Evolutionary conservation across 2,329 filamentous ascomycete genomes (phyloP).

Genomic region (Pyrenophora teres): DNA sequence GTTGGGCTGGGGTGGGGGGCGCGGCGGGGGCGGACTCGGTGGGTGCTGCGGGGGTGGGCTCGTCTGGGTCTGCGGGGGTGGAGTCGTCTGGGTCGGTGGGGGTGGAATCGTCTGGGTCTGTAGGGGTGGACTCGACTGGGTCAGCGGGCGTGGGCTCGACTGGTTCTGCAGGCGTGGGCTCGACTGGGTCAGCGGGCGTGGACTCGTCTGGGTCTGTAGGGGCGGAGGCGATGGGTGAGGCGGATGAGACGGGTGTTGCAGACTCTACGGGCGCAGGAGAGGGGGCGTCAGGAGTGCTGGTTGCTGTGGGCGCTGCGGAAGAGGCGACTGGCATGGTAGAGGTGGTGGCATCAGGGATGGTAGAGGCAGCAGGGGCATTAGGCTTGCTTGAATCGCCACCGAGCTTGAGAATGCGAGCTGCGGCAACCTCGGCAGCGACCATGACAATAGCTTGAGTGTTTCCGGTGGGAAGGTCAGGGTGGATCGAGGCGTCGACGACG

Average conservation of each 20-base stretch:
- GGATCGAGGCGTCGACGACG: slow-evolving; percentile 56
- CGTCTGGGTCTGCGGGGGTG: too few species aligned
- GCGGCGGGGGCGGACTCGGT: too few species aligned
- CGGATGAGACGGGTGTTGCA: background rate
- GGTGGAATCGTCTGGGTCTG: too few species aligned
- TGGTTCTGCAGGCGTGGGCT: too few species aligned
- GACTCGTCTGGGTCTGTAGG: slow-evolving; percentile 1
- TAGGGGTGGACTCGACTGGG: too few species aligned
- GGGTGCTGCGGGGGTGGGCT: slow-evolving; percentile 11
- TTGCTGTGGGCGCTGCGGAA: slow-evolving; percentile 3
- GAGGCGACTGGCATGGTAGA: background rate
- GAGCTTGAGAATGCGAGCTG: slow-evolving; percentile 56
- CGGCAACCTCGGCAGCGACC: slow-evolving; percentile 66
- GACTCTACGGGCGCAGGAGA: slow-evolving; percentile 16
- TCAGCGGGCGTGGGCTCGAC: too few species aligned
- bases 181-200: background rate
- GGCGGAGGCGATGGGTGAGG: slow-evolving; percentile 10
- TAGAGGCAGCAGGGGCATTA: background rate
- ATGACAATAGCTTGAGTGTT: slow-evolving; percentile 71
- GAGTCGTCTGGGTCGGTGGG: too few species aligned
- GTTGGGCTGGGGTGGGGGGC: background rate
- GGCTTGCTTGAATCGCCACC: slow-evolving; percentile 25
- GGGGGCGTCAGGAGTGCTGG: too few species aligned
- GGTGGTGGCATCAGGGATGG: slow-evolving; percentile 10
- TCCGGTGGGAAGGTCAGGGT: slow-evolving; percentile 69